Evolutionary conservation across 2,329 filamentous ascomycete species (phyloP), one percentile per base, ranked within the genome.

Genomic region (Phialophora verrucosa): DNA sequence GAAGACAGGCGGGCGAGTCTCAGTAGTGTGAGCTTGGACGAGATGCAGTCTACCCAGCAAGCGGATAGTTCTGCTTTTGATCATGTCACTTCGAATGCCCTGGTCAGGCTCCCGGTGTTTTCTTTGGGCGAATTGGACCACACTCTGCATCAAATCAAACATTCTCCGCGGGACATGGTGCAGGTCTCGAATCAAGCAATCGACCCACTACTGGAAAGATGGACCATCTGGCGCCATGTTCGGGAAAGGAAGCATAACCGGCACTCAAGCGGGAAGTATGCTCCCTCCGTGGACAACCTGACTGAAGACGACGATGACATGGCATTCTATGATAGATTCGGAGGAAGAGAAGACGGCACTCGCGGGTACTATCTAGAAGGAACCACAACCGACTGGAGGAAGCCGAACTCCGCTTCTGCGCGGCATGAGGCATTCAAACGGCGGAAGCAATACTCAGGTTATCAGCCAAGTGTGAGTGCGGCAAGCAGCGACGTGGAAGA

Each of bases 161-260:
- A 73, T 51, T 78, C 76, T 10, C 75, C 77, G 4, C 77, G 74
- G 57, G 77, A 78, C 32, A 80, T 79, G 78, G 73, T 79, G 11
- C 74, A 75, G 47, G 71, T 78, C 4, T 79, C 78, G 0, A 74
- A 77, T 35, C 71, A 69, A 3, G 75, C 75, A 14, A 74, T 79
- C 65, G 73, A 78, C 51, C 72, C 70, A 20, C 68, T 80, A 10
- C 68, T 79, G 20, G 68, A 70, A 31, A 68, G 54, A 49, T 78
- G 72, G 75, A 76, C 70, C 8, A 66, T 67, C 57, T 70, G 66
- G 68, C 67, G 66, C 23, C 66, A 72, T 32, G 55, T 69, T 25
- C 70, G 70, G 29, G 71, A 73, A 63, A 49, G 64, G 27, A 64
- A 63, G 53, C 63, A 71, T 23, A 38, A 62, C 50, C 64, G 68